Evolutionary conservation across 1,284 basidiomycete species (phyloP), one percentile per base, ranked within the genome.

Genomic region (Boletus semigastroideus): DNA sequence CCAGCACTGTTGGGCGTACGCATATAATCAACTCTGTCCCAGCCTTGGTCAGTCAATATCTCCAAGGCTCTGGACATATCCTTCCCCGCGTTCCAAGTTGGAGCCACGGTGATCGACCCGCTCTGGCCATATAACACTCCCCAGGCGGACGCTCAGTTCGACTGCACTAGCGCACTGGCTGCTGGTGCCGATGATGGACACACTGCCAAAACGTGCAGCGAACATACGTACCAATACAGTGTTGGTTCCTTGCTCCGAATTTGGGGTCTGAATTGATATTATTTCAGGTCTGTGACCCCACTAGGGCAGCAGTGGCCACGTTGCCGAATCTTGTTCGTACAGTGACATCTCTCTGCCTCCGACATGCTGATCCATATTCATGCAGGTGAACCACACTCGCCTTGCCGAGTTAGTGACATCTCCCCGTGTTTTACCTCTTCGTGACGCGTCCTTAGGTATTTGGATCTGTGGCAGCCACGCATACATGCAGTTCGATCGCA

Each of bases 401-500:
- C 61, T 78, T 4, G 76, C 74, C 37, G 63, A 72, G 76, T 78
- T 54, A 43, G 72, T 60, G 16, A 9, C 19, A 16, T 16, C 7
- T 49, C 27, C 22, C 42, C 1, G 16, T 27, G 14, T 22, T 36
- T 38, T 34, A n/a, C 16, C 4, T 3, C 1, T 11, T 36, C 22
- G 19, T 36, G n/a, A 43, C 27, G 6, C 12, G 36, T 36, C 25
- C 27, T 54, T 48, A 79, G 78, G 55, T 79, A 76, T 58, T 68
- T 79, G 14, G 78, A 80, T 58, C 65, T 79, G 42, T 80, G 77
- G 77, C 77, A 78, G 58, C 78, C 78, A 12, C 71, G 78, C 22
- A 78, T 80, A 40, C 65, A 70, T 31, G 66, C 70, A 9, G 72
- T 79, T 11, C 71, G 78, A 33, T 63, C 71, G 30, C 70, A 74